phyloP scores from a whole-genome alignment of 192 early-diverging fungal genomes.

The Geosiphon pyriformis region DNA sequence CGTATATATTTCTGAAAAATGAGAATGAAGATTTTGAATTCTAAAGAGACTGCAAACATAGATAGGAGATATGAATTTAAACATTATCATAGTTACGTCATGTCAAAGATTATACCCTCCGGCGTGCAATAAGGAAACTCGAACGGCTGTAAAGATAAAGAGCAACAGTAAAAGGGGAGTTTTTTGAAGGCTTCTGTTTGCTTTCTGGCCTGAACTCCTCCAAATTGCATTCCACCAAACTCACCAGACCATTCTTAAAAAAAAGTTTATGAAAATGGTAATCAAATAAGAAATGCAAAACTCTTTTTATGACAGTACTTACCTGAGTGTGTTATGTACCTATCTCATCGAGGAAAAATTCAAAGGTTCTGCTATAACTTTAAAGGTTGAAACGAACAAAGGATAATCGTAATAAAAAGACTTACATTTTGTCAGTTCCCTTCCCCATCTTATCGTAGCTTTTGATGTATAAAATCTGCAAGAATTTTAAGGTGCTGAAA shows the following conservation, averaged over 20 bases:
- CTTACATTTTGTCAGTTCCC: conserved; percentile 24
- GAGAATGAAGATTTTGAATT: background rate
- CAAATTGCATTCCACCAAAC: conserved; percentile 55
- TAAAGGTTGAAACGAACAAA: too few species aligned
- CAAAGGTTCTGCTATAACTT: too few species aligned
- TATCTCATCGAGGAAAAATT: background rate
- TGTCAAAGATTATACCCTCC: conserved; percentile 87
- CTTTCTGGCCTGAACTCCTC: conserved; percentile 56
- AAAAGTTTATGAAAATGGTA: background rate
- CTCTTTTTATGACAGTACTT: background rate
- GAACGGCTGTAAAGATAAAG: conserved; percentile 86
- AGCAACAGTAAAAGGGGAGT: conserved; percentile 81
- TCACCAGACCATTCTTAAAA: conserved; percentile 42
- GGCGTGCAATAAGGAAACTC: conserved; percentile 77
- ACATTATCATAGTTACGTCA: conserved; percentile 37
- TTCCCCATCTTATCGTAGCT: conserved; percentile 15
- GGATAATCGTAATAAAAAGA: background rate
- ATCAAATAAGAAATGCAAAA: background rate
- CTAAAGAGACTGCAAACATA: background rate
- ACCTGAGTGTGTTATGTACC: conserved; percentile 26
- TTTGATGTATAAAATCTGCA: too few species aligned
- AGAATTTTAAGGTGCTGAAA: background rate
- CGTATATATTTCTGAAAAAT: conserved; percentile 59
- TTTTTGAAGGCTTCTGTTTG: conserved; percentile 58
- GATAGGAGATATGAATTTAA: conserved; percentile 2